Evolutionary conservation across 1,284 basidiomycete genomes (phyloP), one percentile per base, ranked within the genome.

Genomic region (Sporisorium sorghi): DNA sequence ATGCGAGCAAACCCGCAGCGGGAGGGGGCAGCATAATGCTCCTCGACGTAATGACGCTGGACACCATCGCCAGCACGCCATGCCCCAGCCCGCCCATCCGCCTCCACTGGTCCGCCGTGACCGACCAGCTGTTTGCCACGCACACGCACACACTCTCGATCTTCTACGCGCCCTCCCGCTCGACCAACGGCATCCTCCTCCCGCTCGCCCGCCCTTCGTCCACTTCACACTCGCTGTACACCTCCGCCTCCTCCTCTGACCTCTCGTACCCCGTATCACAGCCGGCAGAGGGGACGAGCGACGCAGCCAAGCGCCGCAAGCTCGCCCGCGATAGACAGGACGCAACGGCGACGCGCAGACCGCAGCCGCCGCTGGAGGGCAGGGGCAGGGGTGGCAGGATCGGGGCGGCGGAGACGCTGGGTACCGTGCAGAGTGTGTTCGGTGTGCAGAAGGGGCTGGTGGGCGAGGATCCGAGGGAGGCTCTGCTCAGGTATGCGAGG

Each of bases 321-420:
- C 87, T 93, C 67, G 94, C 97, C 79, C 92, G 91, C 85, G 92
- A 94, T 79, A 88, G 94, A 77, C 86, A 89, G 87, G 91, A 97
- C 86, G 91, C 92, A 2, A 3, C 39, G 21, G 42, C 42, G 0
- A 53, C 64, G 14, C 48, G 43, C 14, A 92, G 94, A 83, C 88
- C 97, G 71, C 74, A 81, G 28, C 59, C 54, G 5, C 97, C 97
- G 24, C 89, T 99, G 47, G 90, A 88, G 57, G 97, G 97, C 5
- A 93, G 92, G 30, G 97, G 97, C 54, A 89, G 89, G 78, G 96
- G 95, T 28, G 97, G 97, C 48, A 87, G 96, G 30, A 92, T 99
- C 47, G 97, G 97, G 24, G 92, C 93, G 37, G 94, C 92, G 85
- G 96, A 94, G 5, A 97, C 92, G 48, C 93, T 97, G 77, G 93